Evolutionary conservation across 345 rosid genomes (phyloP), one percentile per base, ranked within the genome.

Genomic region (Cardamine chenopodiifolia): DNA sequence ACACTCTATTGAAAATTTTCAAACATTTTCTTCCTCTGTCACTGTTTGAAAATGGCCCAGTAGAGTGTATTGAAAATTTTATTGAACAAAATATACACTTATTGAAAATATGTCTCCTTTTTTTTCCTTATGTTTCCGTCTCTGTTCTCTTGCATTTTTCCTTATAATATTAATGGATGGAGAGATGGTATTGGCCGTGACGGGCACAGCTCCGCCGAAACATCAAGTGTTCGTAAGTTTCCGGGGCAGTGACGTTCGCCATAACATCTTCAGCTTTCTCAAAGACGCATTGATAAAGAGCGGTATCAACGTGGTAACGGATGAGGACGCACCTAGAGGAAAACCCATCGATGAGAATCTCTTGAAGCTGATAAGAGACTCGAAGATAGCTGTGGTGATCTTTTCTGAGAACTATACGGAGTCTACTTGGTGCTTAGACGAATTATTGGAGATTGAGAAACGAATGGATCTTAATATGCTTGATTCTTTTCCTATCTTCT

Each of bases 401-500:
- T 55, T 55, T 22, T 55, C 61, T 4, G 13, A n/a, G 13, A 55
- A 29, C 39, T 55, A 55, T 55, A 20, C 61, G 1, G 22, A 55
- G 2, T 55, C 61, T 0, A 28, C 61, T 15, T 55, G 22, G 61
- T 55, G 61, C 39, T 55, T 55, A 4, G 61, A 55, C 12, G 61
- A 55, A 39, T 29, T 55, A 22, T 37, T 55, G 13, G 61, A 55
- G 61, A 55, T 55, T 1, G 22, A 55, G 61, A 55, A 29, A 55
- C 61, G 2, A 55, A 55, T 55, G 39, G 22, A 28, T 28, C 61
- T 28, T 15, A 55, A n/a, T 7, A 55, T 15, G 22, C 61, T 55
- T 55, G 61, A 55, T n/a, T n/a, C 61, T 29, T 55, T 22, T 55
- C 61, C 61, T 28, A 55, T 55, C 39, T 55, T 55, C 20, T 55